Conservation (phyloP, 2,329 filamentous ascomycete species). For the Botrytis sinoallii region DNA sequence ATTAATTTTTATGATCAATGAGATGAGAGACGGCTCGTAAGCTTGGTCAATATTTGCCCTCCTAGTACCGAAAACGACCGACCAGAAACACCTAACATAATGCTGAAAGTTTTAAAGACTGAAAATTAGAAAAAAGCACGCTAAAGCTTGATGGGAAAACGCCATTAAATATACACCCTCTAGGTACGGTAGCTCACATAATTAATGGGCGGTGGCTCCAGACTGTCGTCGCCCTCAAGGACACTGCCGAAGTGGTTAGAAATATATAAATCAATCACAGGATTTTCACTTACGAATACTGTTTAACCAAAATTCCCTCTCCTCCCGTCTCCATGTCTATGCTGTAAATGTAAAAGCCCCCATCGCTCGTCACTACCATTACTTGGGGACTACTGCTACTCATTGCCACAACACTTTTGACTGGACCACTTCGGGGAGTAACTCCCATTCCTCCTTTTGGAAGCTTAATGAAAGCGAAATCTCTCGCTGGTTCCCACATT, state of each 20-base stretch:
- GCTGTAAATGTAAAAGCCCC: slow-evolving; percentile 90
- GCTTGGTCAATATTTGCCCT: slow-evolving; percentile 12
- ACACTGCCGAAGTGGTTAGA: slow-evolving; percentile 28
- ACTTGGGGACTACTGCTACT: slow-evolving; percentile 91
- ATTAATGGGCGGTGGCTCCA: slow-evolving; percentile 35
- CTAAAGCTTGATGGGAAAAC: slow-evolving; percentile 8
- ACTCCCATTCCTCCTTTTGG: slow-evolving; percentile 55
- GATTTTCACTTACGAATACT: slow-evolving; percentile 73
- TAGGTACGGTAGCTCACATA: slow-evolving; percentile 25
- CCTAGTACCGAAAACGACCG: slow-evolving; percentile 7
- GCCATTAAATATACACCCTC: slow-evolving; percentile 17
- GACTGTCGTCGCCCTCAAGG: slow-evolving; percentile 37
- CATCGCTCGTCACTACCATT: slow-evolving; percentile 97
- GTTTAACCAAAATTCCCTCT: slow-evolving; percentile 85
- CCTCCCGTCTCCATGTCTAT: slow-evolving; percentile 94
- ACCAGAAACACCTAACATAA: slow-evolving; percentile 19
- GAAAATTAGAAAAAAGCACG: not conserved
- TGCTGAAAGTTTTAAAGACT: slow-evolving; percentile 2
- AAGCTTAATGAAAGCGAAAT: slow-evolving; percentile 96
- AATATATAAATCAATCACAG: not conserved
- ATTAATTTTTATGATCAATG: slow-evolving; percentile 12
- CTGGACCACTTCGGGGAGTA: slow-evolving; percentile 47
- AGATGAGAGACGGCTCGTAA: slow-evolving; percentile 18
- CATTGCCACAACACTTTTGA: slow-evolving; percentile 95
- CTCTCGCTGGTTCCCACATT: slow-evolving; percentile 93